Base-by-base conservation (phyloP, 257 asterid genomes). In the Petunia secreta region DNA sequence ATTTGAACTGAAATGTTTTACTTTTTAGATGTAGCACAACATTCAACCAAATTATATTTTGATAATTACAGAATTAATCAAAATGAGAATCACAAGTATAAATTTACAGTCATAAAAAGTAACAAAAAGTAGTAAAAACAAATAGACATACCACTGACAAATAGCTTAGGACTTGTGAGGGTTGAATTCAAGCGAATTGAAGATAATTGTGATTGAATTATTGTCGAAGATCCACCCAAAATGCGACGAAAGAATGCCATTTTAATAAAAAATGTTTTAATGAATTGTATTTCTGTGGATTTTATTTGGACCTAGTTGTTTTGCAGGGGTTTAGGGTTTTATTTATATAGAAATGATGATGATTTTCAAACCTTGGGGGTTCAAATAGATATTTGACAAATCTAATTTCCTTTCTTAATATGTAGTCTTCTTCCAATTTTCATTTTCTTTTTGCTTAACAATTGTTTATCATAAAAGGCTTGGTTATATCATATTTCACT, bases 81-180 rank as follows among this genome's bases (percentile, higher is more conserved):
- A 25, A 25, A 25, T 25, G 25, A 25, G 25, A 25, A 25, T 25
- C 25, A 25, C 25, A 25, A 25, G 25, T 16, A 78, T 8, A 44
- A 25, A 13, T 1, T 41, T 25, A 25, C 25, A 25, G 25, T 25
- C 25, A 25, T 25, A 25, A 25, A 25, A 25, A 25, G 25, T 25
- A 25, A 25, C 25, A 25, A 25, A 25, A 25, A 25, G 25, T 25
- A 25, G 25, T 25, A 25, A 25, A 25, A 25, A 25, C 25, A 25
- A 25, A 25, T 16, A 15, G 14, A 78, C 96, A 43, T 87, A 93
- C 98, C 98, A 59, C 97, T 92, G 55, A 95, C 74, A 90, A 93
- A 95, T 80, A 95, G 99, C 89, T 92, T 93, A 40, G 98, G 97
- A 63, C 86, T 48, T 59, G 97, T 93, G 82, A 93, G 93, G 34